Percentiles rank a stretch among this genome's conserved stretches.
Evolutionary conservation across 1,284 basidiomycete genomes (phyloP).

Genomic region (Pascua sp.): DNA sequence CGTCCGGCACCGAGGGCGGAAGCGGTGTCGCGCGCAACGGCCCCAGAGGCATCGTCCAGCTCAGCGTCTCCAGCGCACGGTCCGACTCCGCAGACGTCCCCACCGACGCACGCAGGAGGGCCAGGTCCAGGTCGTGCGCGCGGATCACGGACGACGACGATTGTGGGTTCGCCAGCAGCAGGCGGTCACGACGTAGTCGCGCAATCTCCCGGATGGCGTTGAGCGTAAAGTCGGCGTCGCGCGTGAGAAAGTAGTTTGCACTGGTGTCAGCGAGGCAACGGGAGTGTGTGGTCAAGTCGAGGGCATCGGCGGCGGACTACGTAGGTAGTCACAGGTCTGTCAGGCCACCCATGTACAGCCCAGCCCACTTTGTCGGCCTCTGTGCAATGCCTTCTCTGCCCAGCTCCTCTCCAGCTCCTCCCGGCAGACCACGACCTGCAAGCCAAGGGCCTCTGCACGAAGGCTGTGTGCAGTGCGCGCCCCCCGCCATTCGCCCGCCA

Average conservation of each 20-base stretch:
- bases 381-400: too few species aligned
- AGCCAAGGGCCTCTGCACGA: too few species aligned
- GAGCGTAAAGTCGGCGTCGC: constrained; percentile 79
- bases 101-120: constrained; percentile 72
- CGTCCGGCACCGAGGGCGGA: constrained; percentile 51
- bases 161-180: constrained; percentile 59
- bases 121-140: constrained; percentile 53
- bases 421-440: too few species aligned
- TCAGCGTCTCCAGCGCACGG: constrained; percentile 63
- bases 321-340: too few species aligned
- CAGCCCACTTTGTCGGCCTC: too few species aligned
- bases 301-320: too few species aligned
- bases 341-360: background rate
- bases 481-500: too few species aligned
- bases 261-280: constrained; percentile 39
- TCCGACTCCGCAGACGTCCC: constrained; percentile 81
- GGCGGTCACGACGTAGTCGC: constrained; percentile 58
- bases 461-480: too few species aligned
- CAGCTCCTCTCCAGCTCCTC: too few species aligned
- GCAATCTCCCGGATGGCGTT: constrained; percentile 56
- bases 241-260: constrained; percentile 77
- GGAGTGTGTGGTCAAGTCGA: too few species aligned
- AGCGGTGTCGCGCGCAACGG: constrained; percentile 63
- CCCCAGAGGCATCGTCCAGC: constrained; percentile 70
- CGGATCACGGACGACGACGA: constrained; percentile 65